phyloP scores from a whole-genome alignment of 2,329 filamentous ascomycete species.

The Daldinia eschscholtzii region DNA sequence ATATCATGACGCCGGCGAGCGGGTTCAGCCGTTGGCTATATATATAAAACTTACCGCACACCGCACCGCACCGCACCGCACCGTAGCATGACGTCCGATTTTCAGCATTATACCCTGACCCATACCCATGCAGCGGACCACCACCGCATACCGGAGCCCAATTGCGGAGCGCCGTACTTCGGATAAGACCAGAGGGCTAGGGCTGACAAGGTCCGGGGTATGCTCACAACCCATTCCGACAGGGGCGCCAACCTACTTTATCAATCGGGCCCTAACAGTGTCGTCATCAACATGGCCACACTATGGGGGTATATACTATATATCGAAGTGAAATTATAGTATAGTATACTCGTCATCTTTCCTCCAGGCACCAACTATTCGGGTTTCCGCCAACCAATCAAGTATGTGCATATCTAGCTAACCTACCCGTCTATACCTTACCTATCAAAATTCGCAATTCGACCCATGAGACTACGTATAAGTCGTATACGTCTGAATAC shows the following conservation, averaged over 20 bases:
- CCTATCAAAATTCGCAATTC: conserved; percentile 25
- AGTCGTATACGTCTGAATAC: not conserved
- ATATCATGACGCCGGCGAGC: not conserved
- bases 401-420: not conserved
- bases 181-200: too few relatives aligned
- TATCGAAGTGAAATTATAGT: not conserved
- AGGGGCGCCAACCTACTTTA: too few relatives aligned
- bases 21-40: not conserved
- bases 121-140: too few relatives aligned
- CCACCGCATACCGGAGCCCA: conserved; percentile 14
- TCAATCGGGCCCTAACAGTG: too few relatives aligned
- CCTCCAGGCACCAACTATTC: conserved; percentile 12
- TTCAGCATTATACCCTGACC: too few relatives aligned
- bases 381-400: conserved; percentile 31
- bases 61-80: not conserved
- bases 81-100: not conserved
- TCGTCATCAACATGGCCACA: conserved; percentile 21
- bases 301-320: not conserved
- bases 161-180: too few relatives aligned
- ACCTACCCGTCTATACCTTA: not conserved
- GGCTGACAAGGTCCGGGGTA: too few relatives aligned
- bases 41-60: too few relatives aligned
- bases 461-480: conserved; percentile 20
- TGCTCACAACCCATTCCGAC: too few relatives aligned
- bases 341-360: conserved; percentile 16